A percentile compares a stretch with the other conserved stretches of the same genome.
phyloP scores from a whole-genome alignment of 306 rosid species.

The Casuarina cunninghamiana region DNA sequence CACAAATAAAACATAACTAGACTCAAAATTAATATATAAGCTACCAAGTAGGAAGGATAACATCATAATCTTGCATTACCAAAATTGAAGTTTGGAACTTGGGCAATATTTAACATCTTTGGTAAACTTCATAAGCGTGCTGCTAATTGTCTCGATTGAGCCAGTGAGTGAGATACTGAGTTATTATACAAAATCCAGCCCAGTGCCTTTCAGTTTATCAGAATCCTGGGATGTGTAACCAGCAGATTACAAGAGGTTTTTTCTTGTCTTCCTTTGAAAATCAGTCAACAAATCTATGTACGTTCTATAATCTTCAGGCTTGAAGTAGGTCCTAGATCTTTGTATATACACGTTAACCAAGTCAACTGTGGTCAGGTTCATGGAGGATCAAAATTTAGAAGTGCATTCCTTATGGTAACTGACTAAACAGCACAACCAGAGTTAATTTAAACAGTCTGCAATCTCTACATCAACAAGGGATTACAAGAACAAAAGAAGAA shows the following conservation, averaged over 20 bases:
- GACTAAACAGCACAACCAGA: not conserved
- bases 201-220: not conserved
- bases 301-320: not conserved
- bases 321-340: not conserved
- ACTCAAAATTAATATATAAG: too few species aligned
- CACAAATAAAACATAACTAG: too few species aligned
- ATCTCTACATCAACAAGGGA: not conserved
- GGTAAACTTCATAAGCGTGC: too few species aligned
- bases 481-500: not conserved
- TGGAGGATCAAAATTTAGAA: not conserved
- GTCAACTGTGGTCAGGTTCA: not conserved
- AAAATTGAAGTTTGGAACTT: too few species aligned
- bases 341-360: not conserved
- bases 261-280: not conserved
- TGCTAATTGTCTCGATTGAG: too few species aligned
- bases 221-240: not conserved
- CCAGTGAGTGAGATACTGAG: too few species aligned
- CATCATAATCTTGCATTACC: too few species aligned
- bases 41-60: too few species aligned
- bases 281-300: not conserved
- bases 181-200: not conserved
- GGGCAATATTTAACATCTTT: too few species aligned
- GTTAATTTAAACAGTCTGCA: not conserved
- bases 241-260: slow-evolving; percentile 2
- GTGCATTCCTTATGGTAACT: not conserved